Evolutionary conservation across 2,329 filamentous ascomycete species (phyloP).

Genomic region (Scedosporium aurantiacum): DNA sequence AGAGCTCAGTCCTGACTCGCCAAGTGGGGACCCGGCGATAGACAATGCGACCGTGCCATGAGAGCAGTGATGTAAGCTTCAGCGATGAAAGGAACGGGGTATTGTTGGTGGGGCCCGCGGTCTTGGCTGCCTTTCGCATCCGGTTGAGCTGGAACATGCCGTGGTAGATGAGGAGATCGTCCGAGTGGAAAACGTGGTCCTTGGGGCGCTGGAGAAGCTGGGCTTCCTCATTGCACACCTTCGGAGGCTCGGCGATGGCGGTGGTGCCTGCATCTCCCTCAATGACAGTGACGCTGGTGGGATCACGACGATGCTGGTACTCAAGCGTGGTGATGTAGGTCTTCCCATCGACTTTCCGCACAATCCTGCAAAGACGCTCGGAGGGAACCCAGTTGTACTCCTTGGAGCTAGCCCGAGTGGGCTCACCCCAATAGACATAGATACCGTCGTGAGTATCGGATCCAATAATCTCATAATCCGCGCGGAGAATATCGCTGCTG

Average conservation of each 20-base stretch:
- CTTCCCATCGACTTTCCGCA: slow-evolving; percentile 16
- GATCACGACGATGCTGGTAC: slow-evolving; percentile 26
- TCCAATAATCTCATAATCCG: slow-evolving; percentile 16
- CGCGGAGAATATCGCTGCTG: slow-evolving; percentile 21
- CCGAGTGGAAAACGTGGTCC: slow-evolving; percentile 20
- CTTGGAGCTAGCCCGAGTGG: slow-evolving; percentile 7
- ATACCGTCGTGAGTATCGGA: slow-evolving; percentile 16
- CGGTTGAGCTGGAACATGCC: slow-evolving; percentile 15
- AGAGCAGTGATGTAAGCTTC: slow-evolving; percentile 12
- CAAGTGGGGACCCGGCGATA: slow-evolving; percentile 31
- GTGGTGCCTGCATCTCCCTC: slow-evolving; percentile 14
- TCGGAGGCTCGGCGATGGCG: slow-evolving; percentile 14
- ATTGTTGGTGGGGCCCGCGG: background rate
- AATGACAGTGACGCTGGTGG: slow-evolving; percentile 20
- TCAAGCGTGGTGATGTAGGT: slow-evolving; percentile 20
- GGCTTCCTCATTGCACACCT: slow-evolving; percentile 18
- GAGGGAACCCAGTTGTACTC: slow-evolving; percentile 23
- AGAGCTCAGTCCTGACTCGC: slow-evolving; percentile 34
- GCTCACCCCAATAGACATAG: slow-evolving; percentile 24
- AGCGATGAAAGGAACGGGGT: slow-evolving; percentile 4
- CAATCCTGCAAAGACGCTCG: slow-evolving; percentile 22
- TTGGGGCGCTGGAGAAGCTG: slow-evolving; percentile 17
- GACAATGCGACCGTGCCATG: slow-evolving; percentile 17
- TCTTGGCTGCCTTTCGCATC: slow-evolving; percentile 14
- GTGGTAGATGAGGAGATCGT: slow-evolving; percentile 25